These are phyloP conservation scores for Phytophthora palmivora DNA, from an alignment of 352 stramenopile species.

Conservation along the genomic window DNA sequence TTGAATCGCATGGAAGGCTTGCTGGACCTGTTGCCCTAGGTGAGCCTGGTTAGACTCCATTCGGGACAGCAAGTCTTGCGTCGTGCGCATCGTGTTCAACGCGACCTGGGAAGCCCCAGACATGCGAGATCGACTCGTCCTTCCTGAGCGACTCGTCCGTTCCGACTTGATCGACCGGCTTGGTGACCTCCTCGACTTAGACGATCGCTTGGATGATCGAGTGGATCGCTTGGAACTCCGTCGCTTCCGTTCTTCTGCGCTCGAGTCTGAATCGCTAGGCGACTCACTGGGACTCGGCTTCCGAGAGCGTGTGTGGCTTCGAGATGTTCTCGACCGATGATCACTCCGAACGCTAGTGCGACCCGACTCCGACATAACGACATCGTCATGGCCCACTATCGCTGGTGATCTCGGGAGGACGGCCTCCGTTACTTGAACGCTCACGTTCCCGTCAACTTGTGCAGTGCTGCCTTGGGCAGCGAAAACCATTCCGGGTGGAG, in stretches of 20 bases:
- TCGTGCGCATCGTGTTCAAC: too few relatives aligned
- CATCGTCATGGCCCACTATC: not conserved
- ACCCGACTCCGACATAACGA: conserved; percentile 5
- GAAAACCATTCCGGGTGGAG: not conserved
- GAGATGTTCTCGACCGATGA: not conserved
- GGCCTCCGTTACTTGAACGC: not conserved
- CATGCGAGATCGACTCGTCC: too few relatives aligned
- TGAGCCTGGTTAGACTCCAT: too few relatives aligned
- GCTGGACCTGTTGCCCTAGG: too few relatives aligned
- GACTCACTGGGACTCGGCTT: too few relatives aligned
- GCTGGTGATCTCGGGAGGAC: not conserved
- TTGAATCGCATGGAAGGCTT: too few relatives aligned
- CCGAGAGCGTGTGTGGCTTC: too few relatives aligned
- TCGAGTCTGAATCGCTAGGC: too few relatives aligned
- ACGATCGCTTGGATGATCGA: not conserved
- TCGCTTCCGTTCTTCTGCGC: not conserved
- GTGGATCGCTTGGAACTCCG: not conserved
- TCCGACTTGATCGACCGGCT: too few relatives aligned
- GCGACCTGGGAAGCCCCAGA: too few relatives aligned
- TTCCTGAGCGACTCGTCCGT: too few relatives aligned
- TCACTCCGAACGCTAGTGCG: not conserved
- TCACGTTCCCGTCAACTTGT: not conserved
- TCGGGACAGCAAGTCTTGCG: too few relatives aligned
- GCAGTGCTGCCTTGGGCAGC: not conserved
- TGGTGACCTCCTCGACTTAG: not conserved